Base-by-base conservation (phyloP, 306 rosid species). In the Hylodesmum podocarpum region DNA sequence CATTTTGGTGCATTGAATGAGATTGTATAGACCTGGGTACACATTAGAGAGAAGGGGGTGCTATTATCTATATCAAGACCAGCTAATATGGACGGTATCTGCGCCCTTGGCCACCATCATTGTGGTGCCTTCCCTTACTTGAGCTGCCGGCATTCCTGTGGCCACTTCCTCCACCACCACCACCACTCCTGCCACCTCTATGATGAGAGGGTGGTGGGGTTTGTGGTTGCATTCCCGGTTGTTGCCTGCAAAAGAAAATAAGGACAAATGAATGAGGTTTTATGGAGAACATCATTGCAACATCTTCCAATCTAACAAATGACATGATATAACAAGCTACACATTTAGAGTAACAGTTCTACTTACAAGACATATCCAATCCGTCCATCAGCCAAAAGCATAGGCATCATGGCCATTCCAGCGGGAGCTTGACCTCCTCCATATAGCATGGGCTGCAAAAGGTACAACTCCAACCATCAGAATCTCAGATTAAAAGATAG, bases 351-450 rank as follows among this genome's bases (percentile, higher is more conserved):
- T 8, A 65, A 76, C 13, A 28, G 27, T 76, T 62, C 81, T 77
- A 80, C 97, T 95, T 87, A 95, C 98, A 95, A 69, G 87, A 95
- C 97, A 86, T 95, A 92, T 82, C 96, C 98, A 24, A 95, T 87
- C 72, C 93, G 89, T 36, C 98, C 98, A 73, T 95, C 97, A 57
- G 97, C 96, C 36, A 92, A 85, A 84, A 95, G 91, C 96, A 95
- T 95, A 41, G 98, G 97, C 97, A 95, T 90, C 98, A 92, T 95
- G 80, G 97, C 87, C 96, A 95, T 89, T 64, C 96, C 97, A 33
- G 90, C 27, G 27, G 95, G 97, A 69, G 85, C 66, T 33, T 88
- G 89, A 80, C 96, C 96, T 66, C 88, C 83, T 78, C 98, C 98
- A 90, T 91, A 88, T 36, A 95, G 82, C 86, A 90, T 18, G 14